Conservation (phyloP, 129 eudicot species). For the Arctium minus region DNA sequence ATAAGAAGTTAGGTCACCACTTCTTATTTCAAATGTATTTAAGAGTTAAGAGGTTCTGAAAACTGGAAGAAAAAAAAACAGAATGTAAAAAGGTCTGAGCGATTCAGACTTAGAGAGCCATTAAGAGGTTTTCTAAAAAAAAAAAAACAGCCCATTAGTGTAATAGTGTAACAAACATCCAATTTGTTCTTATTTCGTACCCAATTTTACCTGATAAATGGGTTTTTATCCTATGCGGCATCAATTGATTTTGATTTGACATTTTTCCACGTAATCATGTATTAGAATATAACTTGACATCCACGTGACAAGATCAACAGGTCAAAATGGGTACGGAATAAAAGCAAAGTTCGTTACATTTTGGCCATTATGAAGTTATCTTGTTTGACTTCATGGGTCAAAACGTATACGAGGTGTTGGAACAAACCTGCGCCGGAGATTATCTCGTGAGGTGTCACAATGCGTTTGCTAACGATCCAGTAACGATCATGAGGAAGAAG, state of each 20-base stretch:
- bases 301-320: no score
- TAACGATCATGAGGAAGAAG: conserved; percentile 61
- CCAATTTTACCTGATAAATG: background rate
- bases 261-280: background rate
- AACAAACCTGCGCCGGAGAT: conserved; percentile 88
- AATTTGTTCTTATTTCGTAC: background rate
- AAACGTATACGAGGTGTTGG: background rate
- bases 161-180: background rate
- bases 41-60: no score
- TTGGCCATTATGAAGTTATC: background rate
- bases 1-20: no score
- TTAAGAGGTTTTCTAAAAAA: no score
- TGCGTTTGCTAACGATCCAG: conserved; percentile 89
- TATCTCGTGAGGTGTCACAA: conserved; percentile 68
- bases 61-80: no score
- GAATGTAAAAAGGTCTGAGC: no score
- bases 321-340: background rate
- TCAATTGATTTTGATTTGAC: background rate
- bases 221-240: background rate
- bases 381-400: background rate
- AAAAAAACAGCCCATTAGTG: no score
- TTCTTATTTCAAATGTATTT: no score
- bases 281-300: no score
- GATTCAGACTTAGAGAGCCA: no score
- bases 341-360: background rate